Evolutionary conservation across 1,284 basidiomycete genomes (phyloP).

Genomic region (Moniliella sp.): DNA sequence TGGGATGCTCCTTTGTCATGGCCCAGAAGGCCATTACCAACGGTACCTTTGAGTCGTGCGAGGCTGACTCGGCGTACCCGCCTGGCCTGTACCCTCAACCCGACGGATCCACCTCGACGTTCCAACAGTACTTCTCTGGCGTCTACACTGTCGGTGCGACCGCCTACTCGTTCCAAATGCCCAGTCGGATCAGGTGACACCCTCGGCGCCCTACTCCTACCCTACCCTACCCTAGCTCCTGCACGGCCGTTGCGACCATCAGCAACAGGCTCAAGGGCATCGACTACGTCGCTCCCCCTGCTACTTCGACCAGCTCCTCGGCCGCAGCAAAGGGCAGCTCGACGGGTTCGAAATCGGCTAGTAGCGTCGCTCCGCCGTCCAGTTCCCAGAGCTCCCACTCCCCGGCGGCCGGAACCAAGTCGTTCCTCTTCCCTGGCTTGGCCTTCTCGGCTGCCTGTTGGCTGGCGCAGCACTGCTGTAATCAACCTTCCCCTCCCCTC

Average conservation of each 20-base stretch:
- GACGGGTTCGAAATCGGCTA: too few species aligned
- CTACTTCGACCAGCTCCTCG: too few species aligned
- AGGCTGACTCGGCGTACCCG: slow-evolving; percentile 31
- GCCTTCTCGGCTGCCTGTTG: too few species aligned
- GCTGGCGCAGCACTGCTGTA: too few species aligned
- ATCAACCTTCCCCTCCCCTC: too few species aligned
- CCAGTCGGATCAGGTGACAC: slow-evolving; percentile 15
- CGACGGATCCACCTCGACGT: slow-evolving; percentile 21
- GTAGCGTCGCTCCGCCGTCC: too few species aligned
- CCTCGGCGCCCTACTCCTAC: slow-evolving; percentile 21
- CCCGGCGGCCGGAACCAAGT: too few species aligned
- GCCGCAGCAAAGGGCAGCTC: too few species aligned
- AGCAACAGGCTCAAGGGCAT: slow-evolving; percentile 23
- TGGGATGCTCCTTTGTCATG: slow-evolving; percentile 36
- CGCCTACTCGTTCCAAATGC: slow-evolving; percentile 29
- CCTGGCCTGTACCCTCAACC: slow-evolving; percentile 23
- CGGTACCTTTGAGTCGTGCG: slow-evolving; percentile 25
- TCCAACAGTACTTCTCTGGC: slow-evolving; percentile 18
- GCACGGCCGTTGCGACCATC: too few species aligned
- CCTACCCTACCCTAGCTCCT: slow-evolving; percentile 23
- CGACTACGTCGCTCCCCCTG: too few species aligned
- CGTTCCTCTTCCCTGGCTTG: too few species aligned
- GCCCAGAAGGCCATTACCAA: slow-evolving; percentile 19
- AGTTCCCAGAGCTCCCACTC: too few species aligned
- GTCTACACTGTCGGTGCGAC: slow-evolving; percentile 10